Evolutionary conservation across 2,329 filamentous ascomycete species (phyloP), one percentile per base, ranked within the genome.

Genomic region (Didymella pomorum): DNA sequence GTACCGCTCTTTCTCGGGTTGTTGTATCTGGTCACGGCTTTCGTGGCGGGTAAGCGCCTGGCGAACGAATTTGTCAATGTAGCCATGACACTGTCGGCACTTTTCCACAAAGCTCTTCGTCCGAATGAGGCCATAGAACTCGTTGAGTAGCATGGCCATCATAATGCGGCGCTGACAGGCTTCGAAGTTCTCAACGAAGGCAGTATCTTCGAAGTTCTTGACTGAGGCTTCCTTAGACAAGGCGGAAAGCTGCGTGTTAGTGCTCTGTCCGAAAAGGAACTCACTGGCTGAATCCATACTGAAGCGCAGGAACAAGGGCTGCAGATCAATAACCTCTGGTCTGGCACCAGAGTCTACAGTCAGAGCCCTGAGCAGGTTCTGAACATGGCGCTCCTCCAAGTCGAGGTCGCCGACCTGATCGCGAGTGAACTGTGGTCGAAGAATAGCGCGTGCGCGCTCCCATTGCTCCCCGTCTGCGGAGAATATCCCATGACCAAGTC

Each of bases 391-490:
- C 54, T 78, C 76, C 41, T 72, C 68, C 33, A 75, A 61, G 1
- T 73, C 72, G 2, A 78, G 66, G 56, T 79, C 76, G 61, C 68
- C 46, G 77, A 67, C 59, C 77, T 77, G 73, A 33, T 48, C 35
- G 8, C 76, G 65, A 14, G 70, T 66, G 49, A 79, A 79, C 26
- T 77, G 75, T 7, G 76, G 77, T 35, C 77, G 66, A 18, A 79
- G 67, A 53, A 79, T 54, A 2, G 70, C 70, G 25, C 77, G 61
- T 25, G 67, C 71, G 50, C 77, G 75, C 51, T 74, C 70, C 76
- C 77, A 79, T 44, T 60, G 44, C 49, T 70, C 67, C 23, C 76
- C 76, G 52, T 78, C 72, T 43, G 70, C 65, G 4, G 70, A 65
- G 52, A 77, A 76, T 7, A 47, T 42, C 3, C 52, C 43, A 11